Evolutionary conservation across 768 basidiomycete species (phyloP).

Genomic region (Cystobasidium ongulense): DNA sequence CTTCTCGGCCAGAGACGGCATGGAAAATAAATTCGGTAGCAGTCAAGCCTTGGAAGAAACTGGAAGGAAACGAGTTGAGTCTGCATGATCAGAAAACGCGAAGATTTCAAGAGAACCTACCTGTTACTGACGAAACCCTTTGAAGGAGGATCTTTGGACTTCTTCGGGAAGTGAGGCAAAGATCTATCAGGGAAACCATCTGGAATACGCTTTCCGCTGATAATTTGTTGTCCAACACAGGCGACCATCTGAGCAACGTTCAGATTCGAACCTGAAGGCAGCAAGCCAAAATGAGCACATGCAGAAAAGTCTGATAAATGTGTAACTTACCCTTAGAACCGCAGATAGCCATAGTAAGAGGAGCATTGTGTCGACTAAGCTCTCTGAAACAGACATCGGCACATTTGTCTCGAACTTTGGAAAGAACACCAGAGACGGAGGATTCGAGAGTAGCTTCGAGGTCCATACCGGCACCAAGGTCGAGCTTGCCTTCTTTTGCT

Average conservation of each 20-base stretch:
- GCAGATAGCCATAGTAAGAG: constrained; percentile 97
- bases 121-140: constrained; percentile 96
- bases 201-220: constrained; percentile 92
- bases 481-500: constrained; percentile 81
- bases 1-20: constrained; percentile 96
- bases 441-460: constrained; percentile 96
- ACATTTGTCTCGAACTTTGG: constrained; percentile 88
- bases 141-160: constrained; percentile 87
- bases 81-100: neutral
- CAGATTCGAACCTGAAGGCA: constrained; percentile 73
- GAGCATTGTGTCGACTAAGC: constrained; percentile 92
- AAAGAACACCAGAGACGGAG: constrained; percentile 84
- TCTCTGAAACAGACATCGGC: constrained; percentile 98
- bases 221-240: constrained; percentile 98
- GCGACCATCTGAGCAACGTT: constrained; percentile 99
- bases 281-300: constrained; percentile 31
- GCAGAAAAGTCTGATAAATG: neutral
- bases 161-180: constrained; percentile 96
- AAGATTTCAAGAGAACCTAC: neutral
- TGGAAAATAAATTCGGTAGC: constrained; percentile 98
- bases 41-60: constrained; percentile 82
- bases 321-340: constrained; percentile 77
- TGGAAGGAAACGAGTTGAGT: neutral
- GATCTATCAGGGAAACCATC: constrained; percentile 99
- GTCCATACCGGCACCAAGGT: constrained; percentile 95